These are phyloP conservation scores for Coemansia sp. DNA, from an alignment of 192 early-diverging fungal genomes.

Conservation along the genomic window DNA sequence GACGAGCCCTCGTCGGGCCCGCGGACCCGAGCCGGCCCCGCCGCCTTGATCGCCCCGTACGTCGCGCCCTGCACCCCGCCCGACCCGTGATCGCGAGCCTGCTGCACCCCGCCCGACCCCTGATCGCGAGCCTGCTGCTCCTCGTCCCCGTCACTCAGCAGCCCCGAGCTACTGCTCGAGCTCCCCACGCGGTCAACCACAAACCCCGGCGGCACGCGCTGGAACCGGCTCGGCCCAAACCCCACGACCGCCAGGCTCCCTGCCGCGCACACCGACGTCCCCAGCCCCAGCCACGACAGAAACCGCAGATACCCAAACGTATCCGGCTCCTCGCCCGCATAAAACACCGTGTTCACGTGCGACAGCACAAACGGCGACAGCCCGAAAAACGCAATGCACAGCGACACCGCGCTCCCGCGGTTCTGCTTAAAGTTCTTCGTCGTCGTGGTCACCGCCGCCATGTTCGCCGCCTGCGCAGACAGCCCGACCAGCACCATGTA, in stretches of 20 bases:
- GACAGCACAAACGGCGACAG: slow-evolving; percentile 63
- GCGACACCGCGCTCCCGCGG: slow-evolving; percentile 58
- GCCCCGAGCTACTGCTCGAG: slow-evolving; percentile 18
- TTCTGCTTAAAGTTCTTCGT: slow-evolving; percentile 59
- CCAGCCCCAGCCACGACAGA: slow-evolving; percentile 34
- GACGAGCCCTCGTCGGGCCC: background rate
- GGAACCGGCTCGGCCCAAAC: slow-evolving; percentile 44
- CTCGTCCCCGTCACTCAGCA: slow-evolving; percentile 21
- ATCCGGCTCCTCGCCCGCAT: slow-evolving; percentile 44
- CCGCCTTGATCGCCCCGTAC: background rate
- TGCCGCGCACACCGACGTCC: slow-evolving; percentile 25
- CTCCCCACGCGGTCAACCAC: slow-evolving; percentile 18
- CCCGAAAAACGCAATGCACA: slow-evolving; percentile 63
- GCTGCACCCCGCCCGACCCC: too few relatives aligned
- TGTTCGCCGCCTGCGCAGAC: slow-evolving; percentile 59
- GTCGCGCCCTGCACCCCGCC: too few relatives aligned
- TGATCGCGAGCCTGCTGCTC: too few relatives aligned
- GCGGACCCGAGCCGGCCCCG: background rate
- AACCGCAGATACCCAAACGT: slow-evolving; percentile 49
- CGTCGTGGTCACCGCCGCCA: slow-evolving; percentile 63
- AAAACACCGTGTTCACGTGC: slow-evolving; percentile 56
- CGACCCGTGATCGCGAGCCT: too few relatives aligned
- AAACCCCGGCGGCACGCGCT: slow-evolving; percentile 42
- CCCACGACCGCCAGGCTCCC: slow-evolving; percentile 38
- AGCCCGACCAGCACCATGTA: slow-evolving; percentile 57